Evolutionary conservation across 2,329 filamentous ascomycete species (phyloP).

Genomic region (Plectosphaerella plurivora): DNA sequence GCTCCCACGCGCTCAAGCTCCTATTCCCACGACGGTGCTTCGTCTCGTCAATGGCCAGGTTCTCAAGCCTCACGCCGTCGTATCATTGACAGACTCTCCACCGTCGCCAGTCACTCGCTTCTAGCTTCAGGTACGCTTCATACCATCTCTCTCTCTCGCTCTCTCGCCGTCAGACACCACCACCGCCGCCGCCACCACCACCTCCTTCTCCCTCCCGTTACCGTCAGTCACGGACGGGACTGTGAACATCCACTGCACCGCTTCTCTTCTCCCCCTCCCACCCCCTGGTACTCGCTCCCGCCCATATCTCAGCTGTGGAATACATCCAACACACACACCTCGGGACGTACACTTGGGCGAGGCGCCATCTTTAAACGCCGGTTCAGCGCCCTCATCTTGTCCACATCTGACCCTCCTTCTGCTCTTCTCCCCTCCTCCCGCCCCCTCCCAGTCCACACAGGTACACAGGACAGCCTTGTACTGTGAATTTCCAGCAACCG

Average conservation of each 20-base stretch:
- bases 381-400: background rate
- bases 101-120: constrained; percentile 2
- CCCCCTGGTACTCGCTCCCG: background rate
- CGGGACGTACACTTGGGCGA: background rate
- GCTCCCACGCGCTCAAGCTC: background rate
- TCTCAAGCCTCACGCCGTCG: background rate
- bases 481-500: background rate
- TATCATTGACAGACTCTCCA: constrained; percentile 1
- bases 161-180: background rate
- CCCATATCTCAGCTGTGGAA: background rate
- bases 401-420: background rate
- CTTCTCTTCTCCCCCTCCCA: background rate
- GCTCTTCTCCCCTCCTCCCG: background rate
- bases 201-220: too few relatives aligned
- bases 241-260: background rate
- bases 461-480: background rate
- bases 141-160: background rate
- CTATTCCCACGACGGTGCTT: background rate
- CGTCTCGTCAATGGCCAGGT: background rate
- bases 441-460: background rate
- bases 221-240: too few relatives aligned
- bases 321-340: background rate
- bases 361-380: background rate
- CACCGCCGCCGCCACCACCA: too few relatives aligned
- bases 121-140: background rate